These are phyloP conservation scores for Vigna trinervia DNA, from an alignment of 306 rosid species.

Conservation along the genomic window DNA sequence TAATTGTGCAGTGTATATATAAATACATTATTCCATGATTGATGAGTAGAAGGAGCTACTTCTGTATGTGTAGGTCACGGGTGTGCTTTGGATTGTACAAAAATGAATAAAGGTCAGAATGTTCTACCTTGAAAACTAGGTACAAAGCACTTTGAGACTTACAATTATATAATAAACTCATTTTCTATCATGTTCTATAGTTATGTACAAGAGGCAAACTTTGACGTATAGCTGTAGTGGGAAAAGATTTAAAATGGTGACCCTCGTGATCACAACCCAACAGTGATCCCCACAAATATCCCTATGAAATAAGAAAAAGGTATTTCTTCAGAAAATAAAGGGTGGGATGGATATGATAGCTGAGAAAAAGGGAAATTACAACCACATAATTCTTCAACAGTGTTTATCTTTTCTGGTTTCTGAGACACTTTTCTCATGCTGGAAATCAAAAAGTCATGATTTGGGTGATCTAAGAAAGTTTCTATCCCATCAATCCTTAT, in stretches of 20 bases:
- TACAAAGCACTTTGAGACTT: conserved; percentile 38
- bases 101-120: conserved; percentile 66
- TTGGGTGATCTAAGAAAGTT: conserved; percentile 43
- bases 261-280: conserved; percentile 54
- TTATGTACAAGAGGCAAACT: conserved; percentile 31
- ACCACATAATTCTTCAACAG: conserved; percentile 39
- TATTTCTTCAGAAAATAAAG: conserved; percentile 19
- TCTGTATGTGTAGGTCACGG: conserved; percentile 63
- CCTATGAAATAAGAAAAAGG: conserved; percentile 31
- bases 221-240: conserved; percentile 42
- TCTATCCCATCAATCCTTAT: conserved; percentile 36
- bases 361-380: conserved; percentile 28
- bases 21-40: conserved; percentile 28
- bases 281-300: conserved; percentile 47
- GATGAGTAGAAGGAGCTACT: conserved; percentile 43
- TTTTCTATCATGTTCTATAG: conserved; percentile 37
- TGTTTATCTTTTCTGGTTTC: conserved; percentile 45
- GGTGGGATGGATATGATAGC: conserved; percentile 34
- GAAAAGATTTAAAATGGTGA: conserved; percentile 39
- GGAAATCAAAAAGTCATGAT: conserved; percentile 42
- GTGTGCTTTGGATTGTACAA: conserved; percentile 61
- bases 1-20: conserved; percentile 26
- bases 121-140: conserved; percentile 59
- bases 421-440: conserved; percentile 35
- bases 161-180: conserved; percentile 23